Conservation (phyloP, 2,329 filamentous ascomycete genomes). For the Sclerotinia nivalis region DNA sequence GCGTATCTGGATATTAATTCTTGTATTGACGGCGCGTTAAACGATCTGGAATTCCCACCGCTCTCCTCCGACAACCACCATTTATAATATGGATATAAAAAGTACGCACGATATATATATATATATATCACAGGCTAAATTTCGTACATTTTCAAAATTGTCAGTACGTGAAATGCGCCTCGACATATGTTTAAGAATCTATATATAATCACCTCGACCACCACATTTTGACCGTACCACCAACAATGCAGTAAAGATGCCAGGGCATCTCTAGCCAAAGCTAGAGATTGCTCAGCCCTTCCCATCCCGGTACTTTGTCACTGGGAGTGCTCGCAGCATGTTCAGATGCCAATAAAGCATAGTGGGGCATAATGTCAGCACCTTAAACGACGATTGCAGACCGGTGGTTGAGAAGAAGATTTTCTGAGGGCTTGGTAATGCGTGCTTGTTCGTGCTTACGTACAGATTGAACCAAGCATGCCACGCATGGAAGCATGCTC, state of each 20-base stretch:
- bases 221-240: not conserved
- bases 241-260: not conserved
- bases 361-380: slow-evolving; percentile 18
- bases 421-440: not conserved
- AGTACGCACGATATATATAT: not conserved
- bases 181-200: not conserved
- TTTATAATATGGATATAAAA: not conserved
- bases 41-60: not conserved
- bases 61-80: too few species aligned
- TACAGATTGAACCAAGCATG: not conserved
- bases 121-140: not conserved
- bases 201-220: not conserved
- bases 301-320: slow-evolving; percentile 23
- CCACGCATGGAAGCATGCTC: slow-evolving; percentile 2
- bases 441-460: slow-evolving; percentile 9
- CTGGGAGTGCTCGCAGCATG: slow-evolving; percentile 12
- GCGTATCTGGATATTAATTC: not conserved
- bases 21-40: not conserved
- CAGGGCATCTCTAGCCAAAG: not conserved
- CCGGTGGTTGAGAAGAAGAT: not conserved
- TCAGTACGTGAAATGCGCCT: not conserved
- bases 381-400: slow-evolving; percentile 13
- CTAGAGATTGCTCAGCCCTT: slow-evolving; percentile 15
- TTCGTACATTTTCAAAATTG: slow-evolving; percentile 8
- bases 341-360: not conserved